Evolutionary conservation across 2,329 filamentous ascomycete species (phyloP).

Genomic region (Coniella lustricola): DNA sequence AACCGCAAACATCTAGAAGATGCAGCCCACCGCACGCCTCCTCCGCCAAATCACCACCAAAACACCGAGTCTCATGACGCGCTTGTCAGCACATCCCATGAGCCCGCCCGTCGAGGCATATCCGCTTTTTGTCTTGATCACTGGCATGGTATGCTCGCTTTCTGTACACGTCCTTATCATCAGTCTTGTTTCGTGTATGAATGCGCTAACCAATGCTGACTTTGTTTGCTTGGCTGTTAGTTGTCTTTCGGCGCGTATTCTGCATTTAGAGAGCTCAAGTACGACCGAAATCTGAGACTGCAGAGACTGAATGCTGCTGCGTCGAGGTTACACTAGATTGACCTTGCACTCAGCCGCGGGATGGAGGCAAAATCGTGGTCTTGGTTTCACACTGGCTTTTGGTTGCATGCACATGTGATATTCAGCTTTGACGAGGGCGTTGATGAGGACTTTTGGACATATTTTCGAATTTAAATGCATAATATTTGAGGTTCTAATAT

Average conservation of each 20-base stretch:
- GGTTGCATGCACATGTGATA: too few relatives aligned
- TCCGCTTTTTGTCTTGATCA: conserved; percentile 11
- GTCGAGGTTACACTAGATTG: neutral
- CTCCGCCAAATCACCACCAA: conserved; percentile 9
- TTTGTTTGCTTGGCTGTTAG: too few relatives aligned
- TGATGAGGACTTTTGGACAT: too few relatives aligned
- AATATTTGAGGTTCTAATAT: too few relatives aligned
- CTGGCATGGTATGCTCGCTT: conserved; percentile 8
- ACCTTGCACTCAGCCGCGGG: too few relatives aligned
- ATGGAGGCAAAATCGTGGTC: too few relatives aligned
- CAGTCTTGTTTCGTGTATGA: neutral
- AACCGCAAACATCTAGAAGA: neutral
- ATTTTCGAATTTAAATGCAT: too few relatives aligned
- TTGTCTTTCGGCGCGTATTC: conserved; percentile 12
- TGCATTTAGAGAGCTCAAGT: conserved; percentile 10
- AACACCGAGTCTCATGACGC: conserved; percentile 5
- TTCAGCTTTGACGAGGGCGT: too few relatives aligned
- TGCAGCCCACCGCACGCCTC: conserved; percentile 14
- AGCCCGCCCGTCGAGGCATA: conserved; percentile 12
- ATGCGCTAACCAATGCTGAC: too few relatives aligned
- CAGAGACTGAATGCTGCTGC: conserved; percentile 11
- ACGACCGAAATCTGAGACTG: conserved; percentile 12
- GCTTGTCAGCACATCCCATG: conserved; percentile 13
- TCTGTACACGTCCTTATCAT: too few relatives aligned
- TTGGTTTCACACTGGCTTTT: too few relatives aligned